These are phyloP conservation scores for Tetrapisispora iriomotensis DNA, from an alignment of 805 yeast genomes.

Conservation along the genomic window DNA sequence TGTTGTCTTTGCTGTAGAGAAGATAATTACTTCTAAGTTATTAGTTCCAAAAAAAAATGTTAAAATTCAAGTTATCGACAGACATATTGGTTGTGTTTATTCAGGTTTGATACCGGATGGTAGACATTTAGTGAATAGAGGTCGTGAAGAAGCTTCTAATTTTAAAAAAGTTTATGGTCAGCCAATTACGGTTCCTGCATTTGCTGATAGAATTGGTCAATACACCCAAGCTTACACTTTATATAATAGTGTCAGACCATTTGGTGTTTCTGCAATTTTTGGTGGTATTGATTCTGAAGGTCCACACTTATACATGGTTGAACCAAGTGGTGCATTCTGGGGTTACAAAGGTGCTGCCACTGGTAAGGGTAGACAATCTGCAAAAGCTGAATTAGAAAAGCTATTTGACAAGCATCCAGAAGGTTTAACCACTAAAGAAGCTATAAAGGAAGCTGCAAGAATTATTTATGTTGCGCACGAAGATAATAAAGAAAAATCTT, in stretches of 20 bases:
- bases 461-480: slow-evolving; percentile 92
- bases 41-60: slow-evolving; percentile 82
- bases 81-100: slow-evolving; percentile 89
- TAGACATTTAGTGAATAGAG: slow-evolving; percentile 82
- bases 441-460: slow-evolving; percentile 87
- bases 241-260: slow-evolving; percentile 95
- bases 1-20: slow-evolving; percentile 95
- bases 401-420: slow-evolving; percentile 32
- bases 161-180: slow-evolving; percentile 71
- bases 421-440: slow-evolving; percentile 67
- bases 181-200: slow-evolving; percentile 68
- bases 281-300: slow-evolving; percentile 93
- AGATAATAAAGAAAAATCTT: slow-evolving; percentile 94
- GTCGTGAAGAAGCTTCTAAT: slow-evolving; percentile 79
- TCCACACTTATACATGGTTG: slow-evolving; percentile 89
- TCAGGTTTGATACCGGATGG: slow-evolving; percentile 97
- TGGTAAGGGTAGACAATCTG: slow-evolving; percentile 98
- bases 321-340: slow-evolving; percentile 96
- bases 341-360: slow-evolving; percentile 96
- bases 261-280: slow-evolving; percentile 84
- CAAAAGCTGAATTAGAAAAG: slow-evolving; percentile 92
- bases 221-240: slow-evolving; percentile 93
- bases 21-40: slow-evolving; percentile 74
- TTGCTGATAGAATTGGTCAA: slow-evolving; percentile 79
- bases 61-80: slow-evolving; percentile 86